Evolutionary conservation across 2,329 filamentous ascomycete species (phyloP).

Genomic region (Didymellaceae sp.): DNA sequence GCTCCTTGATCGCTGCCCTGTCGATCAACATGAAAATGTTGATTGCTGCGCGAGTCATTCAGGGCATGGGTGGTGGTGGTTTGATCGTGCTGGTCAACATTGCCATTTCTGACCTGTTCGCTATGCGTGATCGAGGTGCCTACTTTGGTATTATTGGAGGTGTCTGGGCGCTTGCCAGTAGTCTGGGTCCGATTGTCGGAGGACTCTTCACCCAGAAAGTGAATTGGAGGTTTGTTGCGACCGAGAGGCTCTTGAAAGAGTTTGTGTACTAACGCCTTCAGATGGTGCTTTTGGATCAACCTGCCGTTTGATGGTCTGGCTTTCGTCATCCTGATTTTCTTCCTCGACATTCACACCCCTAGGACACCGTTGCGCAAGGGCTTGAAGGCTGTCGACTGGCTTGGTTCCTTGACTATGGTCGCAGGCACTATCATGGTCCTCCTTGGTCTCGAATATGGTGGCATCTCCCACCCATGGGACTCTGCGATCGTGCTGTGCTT

Average conservation of each 20-base stretch:
- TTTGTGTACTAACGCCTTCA: not conserved
- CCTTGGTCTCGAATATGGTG: conserved; percentile 84
- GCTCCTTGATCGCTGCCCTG: conserved; percentile 66
- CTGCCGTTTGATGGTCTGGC: conserved; percentile 66
- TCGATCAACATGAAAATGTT: conserved; percentile 67
- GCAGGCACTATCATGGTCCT: conserved; percentile 85
- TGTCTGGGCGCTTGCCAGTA: conserved; percentile 70
- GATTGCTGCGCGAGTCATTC: conserved; percentile 66
- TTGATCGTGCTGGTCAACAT: conserved; percentile 70
- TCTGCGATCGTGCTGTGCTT: conserved; percentile 79
- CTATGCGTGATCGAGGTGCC: conserved; percentile 62
- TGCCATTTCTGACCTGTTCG: conserved; percentile 68
- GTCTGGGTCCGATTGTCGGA: conserved; percentile 71
- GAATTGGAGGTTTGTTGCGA: conserved; percentile 62
- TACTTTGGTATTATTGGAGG: conserved; percentile 71
- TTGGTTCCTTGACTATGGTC: conserved; percentile 70
- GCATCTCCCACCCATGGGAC: conserved; percentile 74
- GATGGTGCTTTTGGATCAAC: conserved; percentile 66
- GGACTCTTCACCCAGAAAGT: conserved; percentile 69
- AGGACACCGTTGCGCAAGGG: conserved; percentile 67
- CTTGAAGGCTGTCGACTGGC: conserved; percentile 69
- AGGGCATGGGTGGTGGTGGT: conserved; percentile 69
- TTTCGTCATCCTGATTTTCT: conserved; percentile 63
- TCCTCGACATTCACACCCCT: conserved; percentile 71
- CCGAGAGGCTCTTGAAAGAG: not conserved